Evolutionary conservation across 2,329 filamentous ascomycete genomes (phyloP), one percentile per base, ranked within the genome.

Genomic region (Blastomyces emzantsi): DNA sequence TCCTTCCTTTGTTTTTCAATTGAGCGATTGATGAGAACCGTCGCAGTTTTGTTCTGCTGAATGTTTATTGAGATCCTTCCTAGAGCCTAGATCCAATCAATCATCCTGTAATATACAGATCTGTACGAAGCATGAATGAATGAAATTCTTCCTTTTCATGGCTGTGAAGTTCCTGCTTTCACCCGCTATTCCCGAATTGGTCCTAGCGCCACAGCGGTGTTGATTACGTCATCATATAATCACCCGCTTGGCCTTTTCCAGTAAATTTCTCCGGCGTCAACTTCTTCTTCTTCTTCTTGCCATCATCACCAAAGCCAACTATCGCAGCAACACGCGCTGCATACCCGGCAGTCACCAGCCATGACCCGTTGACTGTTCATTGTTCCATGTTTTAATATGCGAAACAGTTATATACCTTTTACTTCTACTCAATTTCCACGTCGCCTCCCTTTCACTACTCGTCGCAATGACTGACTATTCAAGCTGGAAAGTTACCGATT

Each of bases 401-500:
- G 55, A 57, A 41, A 57, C 7, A 7, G 2, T 25, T 13, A 15
- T 36, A 25, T n/a, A 55, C 30, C 9, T 57, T 57, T 39, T 25
- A 57, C 4, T 36, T n/a, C 5, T 25, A 11, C n/a, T 1, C 25
- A 60, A 47, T 49, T 5, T 45, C 57, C 15, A 45, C 41, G 47
- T 19, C 28, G 45, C 30, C 13, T 28, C 57, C 13, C 28, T 19
- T 61, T 22, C 28, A 3, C 49, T 8, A 43, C 41, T 47, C 49
- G 8, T 30, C 65, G 62, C 54, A 36, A 83, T 83, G 82, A 76
- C 77, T 65, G 81, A 83, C 68, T 84, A 81, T 73, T 79, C 73
- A 63, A 81, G 80, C 75, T 82, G 87, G 71, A 92, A 90, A 77
- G 90, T 93, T 66, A 80, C 86, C 43, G 88, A 92, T 70, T 82